Conservation (phyloP, 2,329 filamentous ascomycete genomes). For the Thielaviopsis populi region DNA sequence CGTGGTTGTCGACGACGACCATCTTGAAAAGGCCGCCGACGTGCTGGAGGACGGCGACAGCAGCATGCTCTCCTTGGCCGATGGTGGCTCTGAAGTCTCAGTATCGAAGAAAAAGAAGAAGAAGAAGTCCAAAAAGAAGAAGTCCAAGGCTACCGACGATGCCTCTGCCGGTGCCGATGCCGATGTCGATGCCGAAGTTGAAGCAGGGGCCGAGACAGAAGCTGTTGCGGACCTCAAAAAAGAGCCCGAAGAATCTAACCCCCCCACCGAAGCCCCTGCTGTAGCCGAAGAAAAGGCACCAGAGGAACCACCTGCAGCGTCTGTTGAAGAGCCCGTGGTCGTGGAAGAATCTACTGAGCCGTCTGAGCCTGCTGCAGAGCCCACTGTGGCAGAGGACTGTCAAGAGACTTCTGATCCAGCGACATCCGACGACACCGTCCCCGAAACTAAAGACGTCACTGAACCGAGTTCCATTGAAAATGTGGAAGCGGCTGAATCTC, state of each 20-base stretch:
- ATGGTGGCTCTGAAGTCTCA: background rate
- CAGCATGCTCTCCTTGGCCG: background rate
- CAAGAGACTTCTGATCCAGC: background rate
- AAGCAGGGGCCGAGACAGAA: background rate
- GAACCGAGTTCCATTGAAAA: background rate
- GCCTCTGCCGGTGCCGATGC: background rate
- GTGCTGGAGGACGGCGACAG: background rate
- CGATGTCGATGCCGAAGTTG: background rate
- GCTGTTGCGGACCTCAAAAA: background rate
- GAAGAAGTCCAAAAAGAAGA: conserved; percentile 12
- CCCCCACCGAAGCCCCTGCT: conserved; percentile 5
- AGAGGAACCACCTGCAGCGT: too few relatives aligned
- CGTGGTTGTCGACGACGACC: background rate
- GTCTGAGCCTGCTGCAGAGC: conserved; percentile 1
- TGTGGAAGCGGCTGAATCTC: background rate
- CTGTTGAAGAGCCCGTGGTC: conserved; percentile 11
- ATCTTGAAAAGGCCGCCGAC: background rate
- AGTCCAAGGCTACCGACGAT: conserved; percentile 4
- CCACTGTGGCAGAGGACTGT: conserved; percentile 4
- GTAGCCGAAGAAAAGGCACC: background rate
- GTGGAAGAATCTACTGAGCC: conserved; percentile 16
- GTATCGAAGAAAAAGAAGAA: conserved; percentile 8
- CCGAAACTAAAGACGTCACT: conserved; percentile 7
- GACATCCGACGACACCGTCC: conserved; percentile 6
- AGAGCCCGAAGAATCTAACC: background rate